phyloP scores from a whole-genome alignment of 495 filamentous ascomycete species.

The Aspergillus steynii region DNA sequence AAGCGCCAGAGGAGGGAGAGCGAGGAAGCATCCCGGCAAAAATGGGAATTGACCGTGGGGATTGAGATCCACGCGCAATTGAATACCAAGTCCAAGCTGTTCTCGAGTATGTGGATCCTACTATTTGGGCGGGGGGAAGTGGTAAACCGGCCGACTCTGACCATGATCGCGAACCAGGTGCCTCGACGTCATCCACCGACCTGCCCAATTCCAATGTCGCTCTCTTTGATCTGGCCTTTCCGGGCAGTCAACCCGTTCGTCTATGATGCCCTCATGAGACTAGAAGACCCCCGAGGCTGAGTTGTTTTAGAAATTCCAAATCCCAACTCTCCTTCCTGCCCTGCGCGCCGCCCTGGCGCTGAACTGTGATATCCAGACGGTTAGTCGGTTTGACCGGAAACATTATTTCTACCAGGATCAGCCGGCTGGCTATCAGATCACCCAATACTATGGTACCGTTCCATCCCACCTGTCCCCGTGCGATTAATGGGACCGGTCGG shows the following conservation, averaged over 20 bases:
- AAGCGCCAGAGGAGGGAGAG: slow-evolving; percentile 39
- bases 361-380: slow-evolving; percentile 70
- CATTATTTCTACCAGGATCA: slow-evolving; percentile 99
- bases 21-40: slow-evolving; percentile 38
- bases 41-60: slow-evolving; percentile 90
- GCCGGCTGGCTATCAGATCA: slow-evolving; percentile 94
- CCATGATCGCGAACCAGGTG: slow-evolving; percentile 41
- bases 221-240: slow-evolving; percentile 85
- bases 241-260: slow-evolving; percentile 76
- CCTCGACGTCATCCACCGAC: slow-evolving; percentile 67
- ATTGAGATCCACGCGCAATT: slow-evolving; percentile 98
- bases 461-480: neutral
- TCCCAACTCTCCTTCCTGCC: slow-evolving; percentile 80
- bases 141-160: neutral
- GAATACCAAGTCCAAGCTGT: slow-evolving; percentile 82
- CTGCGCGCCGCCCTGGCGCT: slow-evolving; percentile 85
- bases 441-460: slow-evolving; percentile 76
- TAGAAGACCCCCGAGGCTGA: neutral
- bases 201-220: slow-evolving; percentile 82
- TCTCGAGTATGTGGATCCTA: slow-evolving; percentile 56
- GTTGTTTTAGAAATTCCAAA: slow-evolving; percentile 64
- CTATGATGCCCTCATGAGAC: neutral
- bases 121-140: neutral
- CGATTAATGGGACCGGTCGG: neutral
- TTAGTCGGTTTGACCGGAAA: slow-evolving; percentile 88